A percentile compares a stretch with the other conserved stretches of the same genome.
phyloP scores from a whole-genome alignment of 768 basidiomycete genomes.

The Serendipita vermifera region DNA sequence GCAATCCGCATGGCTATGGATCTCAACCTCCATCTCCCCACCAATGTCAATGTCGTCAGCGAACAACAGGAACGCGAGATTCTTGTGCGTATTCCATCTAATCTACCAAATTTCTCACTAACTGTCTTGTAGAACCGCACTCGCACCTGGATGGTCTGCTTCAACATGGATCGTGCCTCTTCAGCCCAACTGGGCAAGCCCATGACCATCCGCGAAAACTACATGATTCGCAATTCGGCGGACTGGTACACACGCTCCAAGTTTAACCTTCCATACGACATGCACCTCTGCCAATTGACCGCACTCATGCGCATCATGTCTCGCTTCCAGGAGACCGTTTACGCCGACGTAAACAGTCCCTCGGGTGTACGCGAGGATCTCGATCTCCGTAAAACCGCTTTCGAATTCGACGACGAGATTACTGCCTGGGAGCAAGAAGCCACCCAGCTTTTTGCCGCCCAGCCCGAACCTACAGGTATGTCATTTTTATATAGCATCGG shows the following conservation, averaged over 20 bases:
- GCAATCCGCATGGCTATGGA: conserved; percentile 63
- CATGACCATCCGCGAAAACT: conserved; percentile 52
- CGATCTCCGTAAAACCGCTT: conserved; percentile 11
- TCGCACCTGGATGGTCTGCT: conserved; percentile 65
- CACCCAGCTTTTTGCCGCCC: conserved; percentile 10
- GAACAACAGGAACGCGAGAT: conserved; percentile 51
- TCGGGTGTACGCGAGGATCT: conserved; percentile 8
- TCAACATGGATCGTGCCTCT: conserved; percentile 59
- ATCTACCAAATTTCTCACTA: background rate
- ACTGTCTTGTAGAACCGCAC: conserved; percentile 36
- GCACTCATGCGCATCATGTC: conserved; percentile 39
- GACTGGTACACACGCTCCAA: conserved; percentile 36
- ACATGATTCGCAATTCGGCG: conserved; percentile 37
- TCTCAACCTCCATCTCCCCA: conserved; percentile 48
- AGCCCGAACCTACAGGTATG: conserved; percentile 10
- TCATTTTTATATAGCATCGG: background rate
- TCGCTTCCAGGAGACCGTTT: conserved; percentile 27
- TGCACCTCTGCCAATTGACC: conserved; percentile 37
- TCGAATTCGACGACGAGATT: conserved; percentile 12
- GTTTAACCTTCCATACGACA: conserved; percentile 21
- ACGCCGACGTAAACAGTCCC: conserved; percentile 2
- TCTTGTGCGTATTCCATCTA: conserved; percentile 19
- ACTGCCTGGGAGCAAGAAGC: conserved; percentile 10
- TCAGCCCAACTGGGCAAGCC: conserved; percentile 67
- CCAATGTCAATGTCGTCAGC: conserved; percentile 24